Conservation (phyloP, 1,284 basidiomycete species). For the Hortiboletus rubellus region DNA sequence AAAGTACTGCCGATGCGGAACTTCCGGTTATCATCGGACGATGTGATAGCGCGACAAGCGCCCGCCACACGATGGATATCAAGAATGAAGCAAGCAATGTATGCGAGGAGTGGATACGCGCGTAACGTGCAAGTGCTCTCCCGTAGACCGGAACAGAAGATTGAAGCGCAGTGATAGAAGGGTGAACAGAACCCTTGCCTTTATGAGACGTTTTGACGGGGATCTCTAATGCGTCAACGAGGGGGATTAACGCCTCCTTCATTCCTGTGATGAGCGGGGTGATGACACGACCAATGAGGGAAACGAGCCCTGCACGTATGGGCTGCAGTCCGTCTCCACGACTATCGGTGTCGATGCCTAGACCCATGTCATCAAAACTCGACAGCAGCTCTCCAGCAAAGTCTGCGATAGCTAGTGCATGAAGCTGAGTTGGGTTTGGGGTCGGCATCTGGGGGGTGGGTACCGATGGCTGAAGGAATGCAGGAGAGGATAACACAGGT, state of each 20-base stretch:
- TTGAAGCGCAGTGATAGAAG: slow-evolving; percentile 59
- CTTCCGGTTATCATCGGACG: slow-evolving; percentile 44
- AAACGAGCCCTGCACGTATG: slow-evolving; percentile 65
- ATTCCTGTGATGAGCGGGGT: slow-evolving; percentile 63
- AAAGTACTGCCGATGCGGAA: slow-evolving; percentile 24
- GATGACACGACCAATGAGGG: slow-evolving; percentile 62
- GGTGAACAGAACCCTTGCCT: slow-evolving; percentile 49
- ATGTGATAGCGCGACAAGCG: slow-evolving; percentile 65
- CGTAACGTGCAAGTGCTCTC: slow-evolving; percentile 57
- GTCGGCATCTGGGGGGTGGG: slow-evolving; percentile 52
- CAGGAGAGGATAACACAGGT: slow-evolving; percentile 62
- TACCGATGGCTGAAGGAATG: slow-evolving; percentile 54
- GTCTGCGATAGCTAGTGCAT: slow-evolving; percentile 63
- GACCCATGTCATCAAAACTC: slow-evolving; percentile 60
- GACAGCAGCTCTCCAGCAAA: slow-evolving; percentile 73
- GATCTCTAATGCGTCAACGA: slow-evolving; percentile 61
- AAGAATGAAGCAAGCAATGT: slow-evolving; percentile 62
- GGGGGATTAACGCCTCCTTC: slow-evolving; percentile 57
- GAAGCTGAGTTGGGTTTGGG: slow-evolving; percentile 65
- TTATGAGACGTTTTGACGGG: slow-evolving; percentile 40
- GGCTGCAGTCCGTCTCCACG: slow-evolving; percentile 64
- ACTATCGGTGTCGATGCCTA: slow-evolving; percentile 59
- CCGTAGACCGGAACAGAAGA: slow-evolving; percentile 59
- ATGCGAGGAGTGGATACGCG: slow-evolving; percentile 53
- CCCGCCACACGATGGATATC: slow-evolving; percentile 71